Percentiles rank a stretch among this genome's conserved stretches.
phyloP scores from a whole-genome alignment of 2,329 filamentous ascomycete species.

The Paracoccidioides brasiliensis region DNA sequence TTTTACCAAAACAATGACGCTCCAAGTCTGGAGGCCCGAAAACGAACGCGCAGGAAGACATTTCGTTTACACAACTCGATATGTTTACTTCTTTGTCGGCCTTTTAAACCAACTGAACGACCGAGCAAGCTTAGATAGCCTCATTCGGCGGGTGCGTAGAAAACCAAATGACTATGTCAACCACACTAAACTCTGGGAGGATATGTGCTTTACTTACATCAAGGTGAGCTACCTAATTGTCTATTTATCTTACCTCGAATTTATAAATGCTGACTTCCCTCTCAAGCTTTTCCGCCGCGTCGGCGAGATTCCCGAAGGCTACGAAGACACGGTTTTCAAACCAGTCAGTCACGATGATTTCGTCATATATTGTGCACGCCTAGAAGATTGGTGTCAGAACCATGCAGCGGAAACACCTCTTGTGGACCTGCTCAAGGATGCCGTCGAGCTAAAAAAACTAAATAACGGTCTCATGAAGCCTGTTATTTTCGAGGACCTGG shows the following conservation, averaged over 20 bases:
- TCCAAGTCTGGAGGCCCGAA: constrained; percentile 92
- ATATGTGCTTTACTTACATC: constrained; percentile 46
- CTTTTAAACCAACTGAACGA: constrained; percentile 65
- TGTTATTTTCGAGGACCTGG: constrained; percentile 77
- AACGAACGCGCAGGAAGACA: constrained; percentile 72
- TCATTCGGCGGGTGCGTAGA: constrained; percentile 67
- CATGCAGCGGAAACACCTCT: constrained; percentile 35
- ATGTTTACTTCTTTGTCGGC: constrained; percentile 67
- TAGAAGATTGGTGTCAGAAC: constrained; percentile 47
- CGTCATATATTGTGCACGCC: constrained; percentile 41
- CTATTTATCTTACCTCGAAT: constrained; percentile 12
- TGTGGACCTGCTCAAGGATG: constrained; percentile 52
- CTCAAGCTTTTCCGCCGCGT: constrained; percentile 43
- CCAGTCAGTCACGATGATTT: constrained; percentile 54
- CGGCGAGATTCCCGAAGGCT: constrained; percentile 44
- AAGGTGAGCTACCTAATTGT: constrained; percentile 22
- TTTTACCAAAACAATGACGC: constrained; percentile 87
- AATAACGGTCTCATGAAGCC: constrained; percentile 83
- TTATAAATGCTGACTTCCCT: constrained; percentile 15
- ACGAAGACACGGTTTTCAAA: constrained; percentile 54
- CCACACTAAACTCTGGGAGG: constrained; percentile 50
- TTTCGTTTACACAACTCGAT: constrained; percentile 81
- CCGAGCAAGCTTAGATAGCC: constrained; percentile 58
- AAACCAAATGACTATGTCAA: constrained; percentile 63
- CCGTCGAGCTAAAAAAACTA: constrained; percentile 59